Percentiles rank a stretch among this genome's conserved stretches.
Conservation (phyloP, 768 basidiomycete genomes). For the Termitomyces sp. region DNA sequence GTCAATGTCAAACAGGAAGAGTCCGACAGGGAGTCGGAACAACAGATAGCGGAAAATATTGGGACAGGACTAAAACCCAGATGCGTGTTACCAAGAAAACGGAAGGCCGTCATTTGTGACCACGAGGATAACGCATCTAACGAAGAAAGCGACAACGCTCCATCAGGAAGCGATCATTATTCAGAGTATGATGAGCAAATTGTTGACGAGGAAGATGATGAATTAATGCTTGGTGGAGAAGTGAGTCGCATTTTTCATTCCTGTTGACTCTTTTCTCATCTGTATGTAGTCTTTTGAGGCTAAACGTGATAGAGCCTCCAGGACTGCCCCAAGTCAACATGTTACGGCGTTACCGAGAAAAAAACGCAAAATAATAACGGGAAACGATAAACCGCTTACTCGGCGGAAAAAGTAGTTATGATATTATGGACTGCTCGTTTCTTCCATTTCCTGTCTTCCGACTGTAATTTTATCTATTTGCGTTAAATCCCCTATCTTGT, state of each 20-base stretch:
- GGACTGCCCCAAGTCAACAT: constrained; percentile 7
- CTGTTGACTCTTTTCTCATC: neutral
- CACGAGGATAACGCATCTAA: constrained; percentile 4
- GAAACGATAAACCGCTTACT: constrained; percentile 4
- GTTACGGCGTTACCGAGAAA: constrained; percentile 23
- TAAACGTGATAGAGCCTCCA: constrained; percentile 13
- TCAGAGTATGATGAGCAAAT: constrained; percentile 25
- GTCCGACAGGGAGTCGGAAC: constrained; percentile 16
- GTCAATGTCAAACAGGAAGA: constrained; percentile 64
- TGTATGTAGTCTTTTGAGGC: constrained; percentile 27
- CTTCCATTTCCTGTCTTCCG: neutral
- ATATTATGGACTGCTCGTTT: neutral
- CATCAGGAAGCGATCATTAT: constrained; percentile 3
- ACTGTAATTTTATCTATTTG: constrained; percentile 2
- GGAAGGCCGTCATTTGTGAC: constrained; percentile 1
- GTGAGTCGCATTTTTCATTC: constrained; percentile 23
- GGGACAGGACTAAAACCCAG: neutral
- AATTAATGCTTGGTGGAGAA: constrained; percentile 56
- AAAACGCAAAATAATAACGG: constrained; percentile 24
- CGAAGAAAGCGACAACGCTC: constrained; percentile 3
- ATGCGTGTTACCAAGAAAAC: constrained; percentile 2
- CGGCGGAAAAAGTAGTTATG: constrained; percentile 6
- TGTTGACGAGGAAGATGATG: constrained; percentile 47
- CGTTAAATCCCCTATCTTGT: neutral
- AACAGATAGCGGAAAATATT: neutral